Evolutionary conservation across 2,329 filamentous ascomycete genomes (phyloP), one percentile per base, ranked within the genome.

Genomic region (Apiospora pterosperma): DNA sequence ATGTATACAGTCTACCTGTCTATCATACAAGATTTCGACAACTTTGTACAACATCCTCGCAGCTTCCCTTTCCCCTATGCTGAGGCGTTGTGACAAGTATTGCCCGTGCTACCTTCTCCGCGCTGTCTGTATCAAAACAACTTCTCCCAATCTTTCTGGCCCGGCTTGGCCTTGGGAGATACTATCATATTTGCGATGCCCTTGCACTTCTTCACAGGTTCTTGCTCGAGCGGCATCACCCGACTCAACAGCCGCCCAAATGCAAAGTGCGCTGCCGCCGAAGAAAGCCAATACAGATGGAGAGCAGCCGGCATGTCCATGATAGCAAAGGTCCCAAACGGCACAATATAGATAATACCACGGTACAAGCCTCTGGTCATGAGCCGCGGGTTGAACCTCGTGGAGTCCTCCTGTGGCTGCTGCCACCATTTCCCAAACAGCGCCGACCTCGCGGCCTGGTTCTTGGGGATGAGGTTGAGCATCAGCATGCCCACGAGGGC

Each of bases 241-340:
- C 44, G 36, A 16, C 58, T 62, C 7, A 80, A 21, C 1, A 67
- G 23, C 19, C 63, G 65, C 2, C 61, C 66, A 5, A 75, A 69
- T 5, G 68, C 23, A 19, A 66, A 65, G 44, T 72, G 75, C 6
- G 71, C 66, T 1, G 65, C 25, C 3, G 78, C 67, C 3, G 79
- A 79, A 1, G 76, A 65, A 2, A 82, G 63, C 80, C 80, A 82
- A 68, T 82, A 82, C 11, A 82, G 68, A 62, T 82, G 80, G 31
- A 82, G 65, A 1, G 80, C 80, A 5, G 76, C 76, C 1, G 80
- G 80, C 28, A 82, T 68, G 41, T 77, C 65, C 66, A 78, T 67
- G 2, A 80, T 81, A 11, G 73, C 39, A 19, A 62, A 23, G 19
- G 63, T 38, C 3, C 36, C 21, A 0, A 65, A 7, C 1, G 60